Percentiles rank a stretch among this genome's conserved stretches.
These are phyloP conservation scores for Talaromyces trachyspermus DNA, from an alignment of 495 filamentous ascomycete species.

Conservation along the genomic window DNA sequence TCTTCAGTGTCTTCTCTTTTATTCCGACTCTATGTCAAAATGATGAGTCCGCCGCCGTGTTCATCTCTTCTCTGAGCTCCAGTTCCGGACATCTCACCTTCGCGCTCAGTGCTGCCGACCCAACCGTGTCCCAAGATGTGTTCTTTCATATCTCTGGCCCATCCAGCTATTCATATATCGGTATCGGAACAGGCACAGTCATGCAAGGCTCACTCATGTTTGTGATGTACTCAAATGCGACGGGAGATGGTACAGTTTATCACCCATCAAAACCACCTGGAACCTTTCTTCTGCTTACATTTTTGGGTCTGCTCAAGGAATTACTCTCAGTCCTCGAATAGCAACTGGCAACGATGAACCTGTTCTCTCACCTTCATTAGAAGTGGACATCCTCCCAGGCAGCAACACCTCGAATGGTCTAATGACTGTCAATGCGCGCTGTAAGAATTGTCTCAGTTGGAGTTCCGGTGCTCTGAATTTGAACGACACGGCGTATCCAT, in stretches of 20 bases:
- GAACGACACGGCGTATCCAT: constrained; percentile 27
- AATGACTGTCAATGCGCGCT: constrained; percentile 40
- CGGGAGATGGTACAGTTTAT: constrained; percentile 5
- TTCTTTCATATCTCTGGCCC: constrained; percentile 5
- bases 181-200: constrained; percentile 5
- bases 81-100: constrained; percentile 1
- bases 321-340: constrained; percentile 43
- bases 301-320: background rate
- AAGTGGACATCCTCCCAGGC: constrained; percentile 30
- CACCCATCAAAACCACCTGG: background rate
- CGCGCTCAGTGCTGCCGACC: constrained; percentile 6
- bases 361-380: constrained; percentile 26
- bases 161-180: constrained; percentile 7
- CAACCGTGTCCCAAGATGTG: constrained; percentile 4
- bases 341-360: constrained; percentile 42
- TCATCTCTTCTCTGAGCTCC: background rate
- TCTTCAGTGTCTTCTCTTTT: background rate
- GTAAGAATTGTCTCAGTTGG: constrained; percentile 41
- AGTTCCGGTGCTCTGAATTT: constrained; percentile 29
- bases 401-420: constrained; percentile 34
- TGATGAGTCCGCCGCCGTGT: constrained; percentile 1
- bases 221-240: constrained; percentile 4
- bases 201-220: constrained; percentile 3
- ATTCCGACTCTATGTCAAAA: constrained; percentile 3
- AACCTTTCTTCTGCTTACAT: background rate